These are phyloP conservation scores for Ramalina intermedia DNA, from an alignment of 495 filamentous ascomycete species.

Conservation along the genomic window DNA sequence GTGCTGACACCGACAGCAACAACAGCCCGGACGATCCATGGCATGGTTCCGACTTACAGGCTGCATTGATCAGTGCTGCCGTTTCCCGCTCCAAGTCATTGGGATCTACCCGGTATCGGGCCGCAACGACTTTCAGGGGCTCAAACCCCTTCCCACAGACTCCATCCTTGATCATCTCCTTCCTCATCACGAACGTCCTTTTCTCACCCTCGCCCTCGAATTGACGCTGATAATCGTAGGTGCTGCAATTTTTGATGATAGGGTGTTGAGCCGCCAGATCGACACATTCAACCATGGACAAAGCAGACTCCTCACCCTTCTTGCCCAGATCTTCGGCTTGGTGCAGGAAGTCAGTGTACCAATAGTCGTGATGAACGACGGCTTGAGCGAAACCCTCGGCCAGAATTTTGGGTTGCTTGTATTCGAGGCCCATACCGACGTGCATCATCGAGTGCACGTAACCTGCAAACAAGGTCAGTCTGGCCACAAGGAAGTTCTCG, in stretches of 20 bases:
- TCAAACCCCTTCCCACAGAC: neutral
- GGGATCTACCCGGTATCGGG: constrained; percentile 9
- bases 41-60: neutral
- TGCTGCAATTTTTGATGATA: neutral
- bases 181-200: too few relatives aligned
- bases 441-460: constrained; percentile 12
- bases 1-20: neutral
- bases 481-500: too few relatives aligned
- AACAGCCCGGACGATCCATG: neutral
- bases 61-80: constrained; percentile 11
- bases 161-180: neutral
- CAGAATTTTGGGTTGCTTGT: constrained; percentile 4
- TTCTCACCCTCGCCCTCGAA: neutral
- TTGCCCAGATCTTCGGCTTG: neutral
- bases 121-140: neutral
- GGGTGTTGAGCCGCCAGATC: neutral
- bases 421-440: constrained; percentile 11
- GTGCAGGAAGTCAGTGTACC: constrained; percentile 8
- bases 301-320: neutral
- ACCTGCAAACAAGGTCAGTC: constrained; percentile 1
- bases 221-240: neutral
- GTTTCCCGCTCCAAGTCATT: constrained; percentile 5
- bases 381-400: constrained; percentile 11
- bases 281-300: constrained; percentile 1
- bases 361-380: constrained; percentile 9